These are phyloP conservation scores for Phytophthora idaei DNA, from an alignment of 352 stramenopile species.

Conservation along the genomic window DNA sequence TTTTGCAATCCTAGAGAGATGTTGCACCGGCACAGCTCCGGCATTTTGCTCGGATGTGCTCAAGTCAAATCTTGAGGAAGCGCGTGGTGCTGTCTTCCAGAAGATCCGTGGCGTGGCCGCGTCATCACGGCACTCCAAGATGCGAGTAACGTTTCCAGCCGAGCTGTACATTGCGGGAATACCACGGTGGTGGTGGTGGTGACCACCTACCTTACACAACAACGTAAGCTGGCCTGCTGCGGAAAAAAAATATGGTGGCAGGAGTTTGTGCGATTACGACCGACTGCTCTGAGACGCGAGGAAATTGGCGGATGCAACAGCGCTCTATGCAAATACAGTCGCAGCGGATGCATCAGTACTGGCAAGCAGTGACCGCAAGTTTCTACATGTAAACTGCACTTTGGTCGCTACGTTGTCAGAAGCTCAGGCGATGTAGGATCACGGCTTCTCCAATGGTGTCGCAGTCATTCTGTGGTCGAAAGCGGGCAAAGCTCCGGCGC, in stretches of 20 bases:
- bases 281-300: neutral
- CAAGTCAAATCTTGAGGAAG: conserved; percentile 14
- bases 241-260: neutral
- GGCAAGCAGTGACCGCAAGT: neutral
- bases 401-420: conserved; percentile 11
- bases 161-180: too few species aligned
- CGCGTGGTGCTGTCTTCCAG: neutral
- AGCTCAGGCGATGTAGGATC: neutral
- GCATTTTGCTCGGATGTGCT: conserved; percentile 22
- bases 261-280: neutral
- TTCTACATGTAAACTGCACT: conserved; percentile 1
- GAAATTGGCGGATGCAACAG: conserved; percentile 10
- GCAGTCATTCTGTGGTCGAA: conserved; percentile 15
- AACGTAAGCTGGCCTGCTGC: too few species aligned
- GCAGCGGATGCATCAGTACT: conserved; percentile 4
- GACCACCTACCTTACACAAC: too few species aligned
- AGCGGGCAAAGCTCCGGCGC: neutral
- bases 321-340: conserved; percentile 10
- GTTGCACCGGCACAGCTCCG: conserved; percentile 26
- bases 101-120: conserved; percentile 1
- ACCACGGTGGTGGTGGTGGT: too few species aligned
- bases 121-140: conserved; percentile 2
- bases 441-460: conserved; percentile 8
- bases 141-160: neutral
- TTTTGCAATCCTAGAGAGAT: conserved; percentile 5